These are phyloP conservation scores for Tetrahymena malaccensis DNA, from an alignment of 73 alveolate species.

Conservation along the genomic window DNA sequence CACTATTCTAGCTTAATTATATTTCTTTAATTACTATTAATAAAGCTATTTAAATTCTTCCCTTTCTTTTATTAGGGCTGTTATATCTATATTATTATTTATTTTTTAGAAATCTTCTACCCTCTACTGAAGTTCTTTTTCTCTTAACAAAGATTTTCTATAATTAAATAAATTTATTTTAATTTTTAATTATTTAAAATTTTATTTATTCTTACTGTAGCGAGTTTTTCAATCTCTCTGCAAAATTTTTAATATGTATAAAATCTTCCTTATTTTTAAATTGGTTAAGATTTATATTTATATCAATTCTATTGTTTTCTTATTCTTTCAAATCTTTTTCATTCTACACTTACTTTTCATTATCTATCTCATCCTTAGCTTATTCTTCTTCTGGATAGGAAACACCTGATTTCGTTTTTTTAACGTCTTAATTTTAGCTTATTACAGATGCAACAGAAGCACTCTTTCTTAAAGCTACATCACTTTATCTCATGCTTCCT, in stretches of 20 bases:
- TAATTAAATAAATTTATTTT: not conserved
- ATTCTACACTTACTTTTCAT: not conserved
- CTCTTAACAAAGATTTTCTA: not conserved
- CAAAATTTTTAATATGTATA: not conserved
- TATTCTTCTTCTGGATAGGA: not conserved
- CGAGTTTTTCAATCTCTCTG: not conserved
- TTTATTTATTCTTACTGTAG: not conserved
- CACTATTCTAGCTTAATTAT: not conserved
- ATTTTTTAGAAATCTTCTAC: slow-evolving; percentile 3
- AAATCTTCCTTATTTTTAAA: not conserved
- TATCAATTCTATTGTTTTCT: not conserved
- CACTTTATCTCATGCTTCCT: slow-evolving; percentile 13
- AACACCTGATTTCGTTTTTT: not conserved
- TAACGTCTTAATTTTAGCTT: not conserved
- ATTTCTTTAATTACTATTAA: not conserved
- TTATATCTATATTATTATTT: not conserved
- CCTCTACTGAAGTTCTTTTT: slow-evolving; percentile 8
- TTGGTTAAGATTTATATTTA: not conserved
- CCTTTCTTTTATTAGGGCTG: slow-evolving; percentile 5
- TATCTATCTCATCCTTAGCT: not conserved
- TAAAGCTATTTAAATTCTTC: slow-evolving; percentile 25
- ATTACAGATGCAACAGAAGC: not conserved
- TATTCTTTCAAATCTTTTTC: not conserved
- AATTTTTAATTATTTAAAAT: not conserved
- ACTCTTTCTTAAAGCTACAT: not conserved